phyloP scores from a whole-genome alignment of 306 rosid species.

The Cucumis hystrix region DNA sequence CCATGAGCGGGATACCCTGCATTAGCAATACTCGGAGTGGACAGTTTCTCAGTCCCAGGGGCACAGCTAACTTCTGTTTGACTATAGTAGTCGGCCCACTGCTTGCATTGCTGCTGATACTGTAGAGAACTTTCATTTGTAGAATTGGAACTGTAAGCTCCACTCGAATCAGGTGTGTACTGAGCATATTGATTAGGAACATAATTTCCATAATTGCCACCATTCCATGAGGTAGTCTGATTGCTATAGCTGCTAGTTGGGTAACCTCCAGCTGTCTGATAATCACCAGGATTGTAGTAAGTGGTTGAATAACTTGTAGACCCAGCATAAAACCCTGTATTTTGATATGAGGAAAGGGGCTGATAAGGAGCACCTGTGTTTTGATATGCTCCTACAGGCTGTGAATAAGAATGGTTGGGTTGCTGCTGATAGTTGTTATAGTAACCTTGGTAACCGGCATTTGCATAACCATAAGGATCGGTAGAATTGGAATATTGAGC shows the following conservation, averaged over 20 bases:
- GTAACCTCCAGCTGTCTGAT: slow-evolving; percentile 96
- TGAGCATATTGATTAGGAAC: slow-evolving; percentile 60
- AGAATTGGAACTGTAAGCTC: slow-evolving; percentile 54
- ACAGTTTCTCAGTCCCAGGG: slow-evolving; percentile 89
- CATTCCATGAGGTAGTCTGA: slow-evolving; percentile 66
- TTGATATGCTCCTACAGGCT: slow-evolving; percentile 97
- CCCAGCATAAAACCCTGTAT: slow-evolving; percentile 99
- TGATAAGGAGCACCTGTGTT: slow-evolving; percentile 99
- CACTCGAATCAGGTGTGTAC: slow-evolving; percentile 48
- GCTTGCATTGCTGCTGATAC: slow-evolving; percentile 77
- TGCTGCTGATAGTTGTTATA: slow-evolving; percentile 85
- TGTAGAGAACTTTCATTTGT: slow-evolving; percentile 38
- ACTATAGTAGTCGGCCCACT: slow-evolving; percentile 86
- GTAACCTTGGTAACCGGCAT: slow-evolving; percentile 66
- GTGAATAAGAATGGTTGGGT: slow-evolving; percentile 75
- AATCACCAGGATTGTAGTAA: slow-evolving; percentile 99
- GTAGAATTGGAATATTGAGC: slow-evolving; percentile 68
- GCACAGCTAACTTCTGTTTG: slow-evolving; percentile 98
- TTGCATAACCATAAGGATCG: slow-evolving; percentile 88
- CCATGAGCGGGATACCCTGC: slow-evolving; percentile 46
- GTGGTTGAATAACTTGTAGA: slow-evolving; percentile 98
- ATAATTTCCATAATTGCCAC: slow-evolving; percentile 62
- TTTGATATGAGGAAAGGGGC: slow-evolving; percentile 99
- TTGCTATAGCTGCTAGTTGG: slow-evolving; percentile 64
- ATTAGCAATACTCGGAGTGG: slow-evolving; percentile 48